Evolutionary conservation across 2,329 filamentous ascomycete species (phyloP).

Genomic region (Fusarium sp.): DNA sequence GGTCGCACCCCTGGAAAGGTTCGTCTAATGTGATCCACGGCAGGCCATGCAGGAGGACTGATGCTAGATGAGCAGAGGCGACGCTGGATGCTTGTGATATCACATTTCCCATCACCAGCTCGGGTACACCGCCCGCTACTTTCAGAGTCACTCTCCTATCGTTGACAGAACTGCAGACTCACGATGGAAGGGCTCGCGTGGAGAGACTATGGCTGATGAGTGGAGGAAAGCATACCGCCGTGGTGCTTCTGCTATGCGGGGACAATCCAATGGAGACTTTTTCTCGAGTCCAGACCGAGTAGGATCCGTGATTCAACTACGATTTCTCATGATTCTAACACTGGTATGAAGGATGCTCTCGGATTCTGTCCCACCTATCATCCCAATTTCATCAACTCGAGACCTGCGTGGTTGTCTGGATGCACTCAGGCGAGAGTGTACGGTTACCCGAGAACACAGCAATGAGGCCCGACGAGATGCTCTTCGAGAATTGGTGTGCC

Average conservation of each 20-base stretch:
- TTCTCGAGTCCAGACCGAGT: constrained; percentile 56
- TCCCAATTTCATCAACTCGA: constrained; percentile 55
- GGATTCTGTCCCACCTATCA: constrained; percentile 51
- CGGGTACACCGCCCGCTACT: constrained; percentile 1
- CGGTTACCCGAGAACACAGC: neutral
- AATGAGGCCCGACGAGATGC: neutral
- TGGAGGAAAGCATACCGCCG: constrained; percentile 53
- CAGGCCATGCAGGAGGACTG: neutral
- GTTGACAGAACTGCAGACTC: constrained; percentile 49
- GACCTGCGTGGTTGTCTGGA: constrained; percentile 54
- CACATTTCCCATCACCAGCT: constrained; percentile 51
- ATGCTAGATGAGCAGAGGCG: constrained; percentile 50
- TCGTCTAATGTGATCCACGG: constrained; percentile 18
- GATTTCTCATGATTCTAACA: neutral
- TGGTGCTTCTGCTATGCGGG: constrained; percentile 58
- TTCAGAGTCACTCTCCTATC: constrained; percentile 58
- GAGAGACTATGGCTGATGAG: constrained; percentile 56
- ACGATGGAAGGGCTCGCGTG: constrained; percentile 48
- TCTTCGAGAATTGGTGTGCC: constrained; percentile 28
- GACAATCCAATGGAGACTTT: constrained; percentile 49
- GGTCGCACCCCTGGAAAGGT: constrained; percentile 44
- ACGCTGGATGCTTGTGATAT: constrained; percentile 59
- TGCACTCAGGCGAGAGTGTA: constrained; percentile 50
- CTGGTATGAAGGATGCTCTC: constrained; percentile 46
- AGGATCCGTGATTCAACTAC: constrained; percentile 43